These are phyloP conservation scores for Aspergillus fijiensis DNA, from an alignment of 2,329 filamentous ascomycete genomes.

Conservation along the genomic window DNA sequence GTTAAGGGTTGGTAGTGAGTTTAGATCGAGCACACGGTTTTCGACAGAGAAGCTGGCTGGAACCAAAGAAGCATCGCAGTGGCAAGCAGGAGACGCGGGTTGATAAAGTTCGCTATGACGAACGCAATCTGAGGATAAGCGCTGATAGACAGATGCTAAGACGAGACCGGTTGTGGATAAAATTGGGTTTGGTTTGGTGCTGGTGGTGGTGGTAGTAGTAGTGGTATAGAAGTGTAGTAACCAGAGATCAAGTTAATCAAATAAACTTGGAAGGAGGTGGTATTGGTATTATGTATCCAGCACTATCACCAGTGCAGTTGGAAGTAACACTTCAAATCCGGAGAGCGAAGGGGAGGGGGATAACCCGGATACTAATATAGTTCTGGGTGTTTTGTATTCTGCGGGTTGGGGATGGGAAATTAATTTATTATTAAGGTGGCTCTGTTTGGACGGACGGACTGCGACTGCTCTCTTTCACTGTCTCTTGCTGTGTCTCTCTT, in stretches of 20 bases:
- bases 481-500: neutral
- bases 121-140: conserved; percentile 1
- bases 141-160: conserved; percentile 1
- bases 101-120: conserved; percentile 18
- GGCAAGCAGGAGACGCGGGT: conserved; percentile 13
- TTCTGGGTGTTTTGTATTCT: neutral
- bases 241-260: neutral
- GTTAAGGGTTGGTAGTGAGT: neutral
- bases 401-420: neutral
- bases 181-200: neutral
- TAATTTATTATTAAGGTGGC: neutral
- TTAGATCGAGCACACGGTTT: conserved; percentile 2
- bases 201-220: too few relatives aligned
- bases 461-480: neutral
- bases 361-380: neutral
- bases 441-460: conserved; percentile 4
- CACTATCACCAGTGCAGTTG: neutral
- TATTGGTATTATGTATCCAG: neutral
- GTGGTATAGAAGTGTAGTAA: neutral
- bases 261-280: neutral
- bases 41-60: conserved; percentile 4
- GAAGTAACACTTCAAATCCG: neutral
- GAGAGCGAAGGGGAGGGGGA: neutral
- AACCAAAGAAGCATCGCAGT: conserved; percentile 20
- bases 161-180: neutral